phyloP scores from a whole-genome alignment of 2,329 filamentous ascomycete species.

The Colletotrichum navitas region DNA sequence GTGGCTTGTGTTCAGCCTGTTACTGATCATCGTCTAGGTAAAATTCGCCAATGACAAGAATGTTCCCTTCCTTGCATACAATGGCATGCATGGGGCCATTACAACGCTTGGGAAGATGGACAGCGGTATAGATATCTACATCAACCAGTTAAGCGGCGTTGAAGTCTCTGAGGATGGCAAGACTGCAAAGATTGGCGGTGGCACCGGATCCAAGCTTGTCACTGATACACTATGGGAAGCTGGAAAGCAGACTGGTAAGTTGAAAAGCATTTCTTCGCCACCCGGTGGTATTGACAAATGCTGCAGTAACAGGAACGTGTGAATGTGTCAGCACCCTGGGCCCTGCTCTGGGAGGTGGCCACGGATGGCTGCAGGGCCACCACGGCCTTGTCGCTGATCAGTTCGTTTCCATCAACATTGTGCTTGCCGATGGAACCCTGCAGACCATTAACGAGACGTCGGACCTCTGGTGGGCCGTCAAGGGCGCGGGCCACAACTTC shows the following conservation, averaged over 20 bases:
- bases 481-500: slow-evolving; percentile 71
- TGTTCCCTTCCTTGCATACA: slow-evolving; percentile 65
- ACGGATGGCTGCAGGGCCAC: slow-evolving; percentile 66
- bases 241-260: slow-evolving; percentile 62
- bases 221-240: slow-evolving; percentile 62
- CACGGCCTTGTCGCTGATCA: slow-evolving; percentile 68
- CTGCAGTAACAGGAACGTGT: slow-evolving; percentile 61
- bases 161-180: slow-evolving; percentile 56
- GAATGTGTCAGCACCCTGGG: slow-evolving; percentile 64
- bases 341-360: slow-evolving; percentile 68
- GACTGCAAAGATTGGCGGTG: slow-evolving; percentile 63
- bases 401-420: slow-evolving; percentile 63
- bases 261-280: slow-evolving; percentile 6
- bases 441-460: slow-evolving; percentile 55
- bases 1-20: not conserved
- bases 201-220: slow-evolving; percentile 59
- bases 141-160: slow-evolving; percentile 59
- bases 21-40: slow-evolving; percentile 43
- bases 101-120: slow-evolving; percentile 62
- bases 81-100: slow-evolving; percentile 64
- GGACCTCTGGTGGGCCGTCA: slow-evolving; percentile 70
- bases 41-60: slow-evolving; percentile 60
- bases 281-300: not conserved
- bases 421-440: slow-evolving; percentile 62
- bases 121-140: slow-evolving; percentile 63